phyloP scores from a whole-genome alignment of 306 rosid species.

The Quercus dentata region DNA sequence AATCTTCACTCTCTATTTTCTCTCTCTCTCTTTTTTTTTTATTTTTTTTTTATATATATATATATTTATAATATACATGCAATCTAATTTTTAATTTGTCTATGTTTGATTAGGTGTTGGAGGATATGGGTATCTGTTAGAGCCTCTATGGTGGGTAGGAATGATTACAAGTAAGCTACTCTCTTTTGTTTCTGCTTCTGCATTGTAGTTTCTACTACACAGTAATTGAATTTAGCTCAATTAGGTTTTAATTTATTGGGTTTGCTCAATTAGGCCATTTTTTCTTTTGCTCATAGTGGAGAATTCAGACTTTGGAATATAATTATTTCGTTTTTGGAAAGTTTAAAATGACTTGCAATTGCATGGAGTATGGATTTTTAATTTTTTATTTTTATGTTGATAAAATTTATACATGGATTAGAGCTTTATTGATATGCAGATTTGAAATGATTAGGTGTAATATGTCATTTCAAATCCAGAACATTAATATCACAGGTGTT shows the following conservation, averaged over 20 bases:
- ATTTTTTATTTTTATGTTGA: too few species aligned
- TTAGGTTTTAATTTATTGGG: background rate
- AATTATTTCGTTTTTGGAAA: too few species aligned
- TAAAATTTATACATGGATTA: too few species aligned
- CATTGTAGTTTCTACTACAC: background rate
- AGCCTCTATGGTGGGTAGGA: constrained; percentile 95
- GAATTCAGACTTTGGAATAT: too few species aligned
- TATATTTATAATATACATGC: too few species aligned
- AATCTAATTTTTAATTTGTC: background rate
- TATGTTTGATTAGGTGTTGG: constrained; percentile 55
- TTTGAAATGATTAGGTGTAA: too few species aligned
- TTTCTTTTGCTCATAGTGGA: too few species aligned
- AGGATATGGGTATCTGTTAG: constrained; percentile 77
- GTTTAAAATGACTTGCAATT: too few species aligned
- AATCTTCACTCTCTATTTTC: background rate
- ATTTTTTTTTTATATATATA: background rate
- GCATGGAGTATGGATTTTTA: too few species aligned
- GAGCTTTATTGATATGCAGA: too few species aligned
- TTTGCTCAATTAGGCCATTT: background rate
- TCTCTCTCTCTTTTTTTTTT: background rate
- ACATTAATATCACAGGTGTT: too few species aligned
- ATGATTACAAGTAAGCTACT: constrained; percentile 72
- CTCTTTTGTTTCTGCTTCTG: background rate
- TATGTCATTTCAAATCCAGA: too few species aligned
- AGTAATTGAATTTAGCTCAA: background rate